phyloP scores from a whole-genome alignment of 2,329 filamentous ascomycete species.

The Talaromyces atroroseus region DNA sequence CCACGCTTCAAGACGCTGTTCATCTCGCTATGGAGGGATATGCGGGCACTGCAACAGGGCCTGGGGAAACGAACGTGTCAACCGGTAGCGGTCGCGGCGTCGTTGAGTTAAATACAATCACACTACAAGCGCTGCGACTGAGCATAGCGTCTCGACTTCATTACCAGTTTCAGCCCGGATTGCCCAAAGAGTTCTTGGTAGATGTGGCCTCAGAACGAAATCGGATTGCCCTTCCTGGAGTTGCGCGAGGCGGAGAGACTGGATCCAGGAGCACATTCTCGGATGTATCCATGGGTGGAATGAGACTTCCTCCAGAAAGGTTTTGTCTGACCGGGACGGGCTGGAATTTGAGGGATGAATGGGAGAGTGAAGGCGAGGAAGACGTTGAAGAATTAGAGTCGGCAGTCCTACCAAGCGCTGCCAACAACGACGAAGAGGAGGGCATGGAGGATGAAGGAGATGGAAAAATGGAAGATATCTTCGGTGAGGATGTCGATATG shows the following conservation, averaged over 20 bases:
- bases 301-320: slow-evolving; percentile 57
- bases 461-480: slow-evolving; percentile 45
- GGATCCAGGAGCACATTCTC: slow-evolving; percentile 21
- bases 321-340: slow-evolving; percentile 55
- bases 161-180: slow-evolving; percentile 53
- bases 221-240: slow-evolving; percentile 47
- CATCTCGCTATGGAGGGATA: slow-evolving; percentile 49
- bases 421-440: slow-evolving; percentile 25
- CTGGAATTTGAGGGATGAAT: slow-evolving; percentile 54
- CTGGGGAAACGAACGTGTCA: slow-evolving; percentile 23
- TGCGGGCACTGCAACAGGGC: slow-evolving; percentile 30
- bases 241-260: slow-evolving; percentile 46
- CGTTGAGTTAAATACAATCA: slow-evolving; percentile 49
- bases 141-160: slow-evolving; percentile 56
- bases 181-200: slow-evolving; percentile 59
- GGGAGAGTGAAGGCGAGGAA: slow-evolving; percentile 52
- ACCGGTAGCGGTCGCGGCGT: slow-evolving; percentile 30
- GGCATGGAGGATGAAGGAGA: slow-evolving; percentile 40
- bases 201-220: slow-evolving; percentile 55
- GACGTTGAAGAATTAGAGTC: slow-evolving; percentile 20
- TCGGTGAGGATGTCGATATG: slow-evolving; percentile 39
- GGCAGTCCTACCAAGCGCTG: slow-evolving; percentile 14
- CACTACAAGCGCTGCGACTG: slow-evolving; percentile 53
- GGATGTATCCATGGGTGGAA: slow-evolving; percentile 44
- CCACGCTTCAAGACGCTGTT: slow-evolving; percentile 48